Conservation (phyloP, 345 rosid species). For the Aethionema arabicum region DNA sequence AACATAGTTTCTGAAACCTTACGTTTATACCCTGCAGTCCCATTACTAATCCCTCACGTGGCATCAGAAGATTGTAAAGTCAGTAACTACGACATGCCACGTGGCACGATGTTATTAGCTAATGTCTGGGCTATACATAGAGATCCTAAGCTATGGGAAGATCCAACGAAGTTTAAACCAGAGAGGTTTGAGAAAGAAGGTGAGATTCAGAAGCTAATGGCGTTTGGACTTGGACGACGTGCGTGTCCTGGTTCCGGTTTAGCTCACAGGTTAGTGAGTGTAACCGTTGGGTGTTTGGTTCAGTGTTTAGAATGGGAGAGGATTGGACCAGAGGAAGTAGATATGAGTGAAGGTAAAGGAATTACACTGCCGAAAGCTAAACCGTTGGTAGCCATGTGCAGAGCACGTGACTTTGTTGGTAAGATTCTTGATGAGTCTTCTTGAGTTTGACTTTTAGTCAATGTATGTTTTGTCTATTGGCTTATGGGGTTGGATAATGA, state of each 20-base stretch:
- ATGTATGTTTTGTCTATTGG: background rate
- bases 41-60: slow-evolving; percentile 47
- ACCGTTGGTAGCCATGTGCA: slow-evolving; percentile 44
- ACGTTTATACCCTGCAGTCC: slow-evolving; percentile 42
- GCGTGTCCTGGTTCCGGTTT: slow-evolving; percentile 44
- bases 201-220: slow-evolving; percentile 32
- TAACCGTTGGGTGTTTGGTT: slow-evolving; percentile 42
- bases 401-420: slow-evolving; percentile 29
- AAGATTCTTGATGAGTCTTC: background rate
- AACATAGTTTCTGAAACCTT: slow-evolving; percentile 43
- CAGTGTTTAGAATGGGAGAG: slow-evolving; percentile 56
- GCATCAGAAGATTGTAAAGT: slow-evolving; percentile 40
- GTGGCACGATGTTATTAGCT: slow-evolving; percentile 40
- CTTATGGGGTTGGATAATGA: no score
- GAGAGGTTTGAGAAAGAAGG: slow-evolving; percentile 44
- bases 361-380: slow-evolving; percentile 34
- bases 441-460: background rate
- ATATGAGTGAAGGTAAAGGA: slow-evolving; percentile 44
- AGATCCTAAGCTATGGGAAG: slow-evolving; percentile 44
- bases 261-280: slow-evolving; percentile 38
- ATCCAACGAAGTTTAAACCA: slow-evolving; percentile 43
- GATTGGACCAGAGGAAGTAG: slow-evolving; percentile 29
- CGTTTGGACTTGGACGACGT: slow-evolving; percentile 51
- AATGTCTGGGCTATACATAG: slow-evolving; percentile 58
- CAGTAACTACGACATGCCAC: slow-evolving; percentile 43